Conservation (phyloP, 176 grass and related monocot genomes). For the Raddia guianensis region DNA sequence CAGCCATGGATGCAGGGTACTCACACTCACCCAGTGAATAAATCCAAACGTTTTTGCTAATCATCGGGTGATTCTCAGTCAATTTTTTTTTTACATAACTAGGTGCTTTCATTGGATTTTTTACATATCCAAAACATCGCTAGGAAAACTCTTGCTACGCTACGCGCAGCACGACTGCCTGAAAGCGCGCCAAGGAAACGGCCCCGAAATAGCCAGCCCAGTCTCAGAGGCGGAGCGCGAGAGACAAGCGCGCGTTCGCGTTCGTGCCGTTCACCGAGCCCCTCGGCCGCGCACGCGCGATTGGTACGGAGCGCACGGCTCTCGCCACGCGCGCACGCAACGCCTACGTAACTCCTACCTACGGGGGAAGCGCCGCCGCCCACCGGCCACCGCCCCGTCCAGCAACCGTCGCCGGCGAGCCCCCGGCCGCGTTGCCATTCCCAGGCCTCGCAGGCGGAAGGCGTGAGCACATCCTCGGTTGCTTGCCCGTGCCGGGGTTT, state of each 20-base stretch:
- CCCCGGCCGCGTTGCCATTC: neutral
- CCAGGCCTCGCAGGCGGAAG: conserved; percentile 34
- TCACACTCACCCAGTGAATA: too few relatives aligned
- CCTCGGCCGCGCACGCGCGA: conserved; percentile 1
- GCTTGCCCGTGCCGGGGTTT: conserved; percentile 1
- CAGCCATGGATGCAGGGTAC: too few relatives aligned
- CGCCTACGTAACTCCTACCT: too few relatives aligned
- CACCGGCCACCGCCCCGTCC: neutral
- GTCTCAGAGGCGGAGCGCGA: neutral
- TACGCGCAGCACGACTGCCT: neutral
- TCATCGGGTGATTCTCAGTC: too few relatives aligned
- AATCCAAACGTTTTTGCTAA: too few relatives aligned
- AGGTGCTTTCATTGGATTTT: too few relatives aligned
- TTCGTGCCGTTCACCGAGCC: neutral
- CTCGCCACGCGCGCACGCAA: neutral
- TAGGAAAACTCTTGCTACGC: neutral
- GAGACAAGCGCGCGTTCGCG: neutral
- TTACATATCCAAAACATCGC: too few relatives aligned
- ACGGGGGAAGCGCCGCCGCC: too few relatives aligned
- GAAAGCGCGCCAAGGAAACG: neutral
- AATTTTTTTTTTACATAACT: too few relatives aligned
- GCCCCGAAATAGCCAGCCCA: neutral
- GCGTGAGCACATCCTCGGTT: conserved; percentile 28
- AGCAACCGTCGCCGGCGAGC: conserved; percentile 28
- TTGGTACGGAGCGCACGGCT: neutral